Evolutionary conservation across 441 rosid genomes (phyloP).

Genomic region (Gossypium lobatum): DNA sequence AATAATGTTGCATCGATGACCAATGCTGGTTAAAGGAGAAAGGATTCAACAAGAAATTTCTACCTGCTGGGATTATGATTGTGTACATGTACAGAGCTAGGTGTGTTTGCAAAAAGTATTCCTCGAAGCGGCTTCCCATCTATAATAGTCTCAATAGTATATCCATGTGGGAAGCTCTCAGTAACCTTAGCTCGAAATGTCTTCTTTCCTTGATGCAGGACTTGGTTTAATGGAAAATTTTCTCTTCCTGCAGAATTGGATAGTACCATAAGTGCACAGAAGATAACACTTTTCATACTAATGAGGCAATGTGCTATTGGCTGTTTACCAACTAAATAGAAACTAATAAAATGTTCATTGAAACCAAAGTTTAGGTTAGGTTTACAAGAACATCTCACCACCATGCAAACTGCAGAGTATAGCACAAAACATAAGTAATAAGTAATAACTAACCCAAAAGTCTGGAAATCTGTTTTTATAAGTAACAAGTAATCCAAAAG

Average conservation of each 20-base stretch:
- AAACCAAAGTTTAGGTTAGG: neutral
- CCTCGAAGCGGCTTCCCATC: constrained; percentile 88
- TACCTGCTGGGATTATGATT: constrained; percentile 52
- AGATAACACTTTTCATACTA: neutral
- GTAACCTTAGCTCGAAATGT: constrained; percentile 81
- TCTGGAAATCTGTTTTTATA: neutral
- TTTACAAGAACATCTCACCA: neutral
- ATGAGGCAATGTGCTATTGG: neutral
- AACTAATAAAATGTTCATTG: neutral
- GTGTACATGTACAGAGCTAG: constrained; percentile 26
- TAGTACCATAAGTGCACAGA: neutral
- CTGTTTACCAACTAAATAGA: constrained; percentile 4
- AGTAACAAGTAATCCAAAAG: too few relatives aligned
- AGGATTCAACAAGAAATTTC: constrained; percentile 17
- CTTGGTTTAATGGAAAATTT: constrained; percentile 33
- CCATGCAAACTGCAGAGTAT: neutral
- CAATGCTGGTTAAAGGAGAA: neutral
- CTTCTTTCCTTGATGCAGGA: constrained; percentile 56
- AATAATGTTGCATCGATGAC: neutral
- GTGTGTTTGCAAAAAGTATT: constrained; percentile 70
- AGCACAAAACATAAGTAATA: neutral
- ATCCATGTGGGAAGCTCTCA: constrained; percentile 66
- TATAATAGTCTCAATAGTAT: constrained; percentile 76
- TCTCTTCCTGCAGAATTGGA: constrained; percentile 39
- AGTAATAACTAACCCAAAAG: neutral